These are phyloP conservation scores for Arthrobotrys megalospora DNA, from an alignment of 2,329 filamentous ascomycete genomes.

Conservation along the genomic window DNA sequence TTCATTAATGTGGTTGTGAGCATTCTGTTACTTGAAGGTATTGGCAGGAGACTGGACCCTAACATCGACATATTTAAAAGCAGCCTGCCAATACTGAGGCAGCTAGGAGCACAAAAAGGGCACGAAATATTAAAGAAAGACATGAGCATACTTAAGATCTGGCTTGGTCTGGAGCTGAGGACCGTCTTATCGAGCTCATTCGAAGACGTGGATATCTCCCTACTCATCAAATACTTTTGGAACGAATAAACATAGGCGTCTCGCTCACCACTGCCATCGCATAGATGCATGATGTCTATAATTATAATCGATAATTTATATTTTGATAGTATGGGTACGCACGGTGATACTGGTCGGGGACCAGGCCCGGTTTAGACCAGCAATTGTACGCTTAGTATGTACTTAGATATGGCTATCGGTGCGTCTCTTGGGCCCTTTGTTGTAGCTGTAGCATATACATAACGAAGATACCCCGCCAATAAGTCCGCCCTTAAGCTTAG, in stretches of 20 bases:
- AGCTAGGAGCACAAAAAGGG: slow-evolving; percentile 84
- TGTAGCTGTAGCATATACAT: too few species aligned
- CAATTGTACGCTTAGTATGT: too few species aligned
- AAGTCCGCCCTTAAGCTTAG: too few species aligned
- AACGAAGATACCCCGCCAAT: too few species aligned
- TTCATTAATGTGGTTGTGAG: slow-evolving; percentile 99
- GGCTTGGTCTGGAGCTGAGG: slow-evolving; percentile 64
- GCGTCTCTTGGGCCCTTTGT: too few species aligned
- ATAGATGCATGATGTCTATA: neutral
- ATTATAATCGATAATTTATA: neutral
- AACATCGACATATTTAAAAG: slow-evolving; percentile 87
- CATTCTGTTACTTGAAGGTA: slow-evolving; percentile 92
- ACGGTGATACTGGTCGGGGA: too few species aligned
- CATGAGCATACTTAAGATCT: slow-evolving; percentile 63
- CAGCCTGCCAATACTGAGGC: slow-evolving; percentile 88
- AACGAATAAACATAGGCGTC: slow-evolving; percentile 16
- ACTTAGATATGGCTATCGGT: too few species aligned
- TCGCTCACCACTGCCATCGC: too few species aligned
- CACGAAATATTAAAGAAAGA: slow-evolving; percentile 74
- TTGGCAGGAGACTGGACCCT: slow-evolving; percentile 88
- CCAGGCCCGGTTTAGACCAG: too few species aligned
- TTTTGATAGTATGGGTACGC: too few species aligned
- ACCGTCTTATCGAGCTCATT: slow-evolving; percentile 63
- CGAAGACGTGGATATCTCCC: slow-evolving; percentile 61
- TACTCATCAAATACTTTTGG: slow-evolving; percentile 50